A percentile compares a stretch with the other conserved stretches of the same genome.
Conservation (phyloP, 176 grass and related monocot species). For the Avena insularis region DNA sequence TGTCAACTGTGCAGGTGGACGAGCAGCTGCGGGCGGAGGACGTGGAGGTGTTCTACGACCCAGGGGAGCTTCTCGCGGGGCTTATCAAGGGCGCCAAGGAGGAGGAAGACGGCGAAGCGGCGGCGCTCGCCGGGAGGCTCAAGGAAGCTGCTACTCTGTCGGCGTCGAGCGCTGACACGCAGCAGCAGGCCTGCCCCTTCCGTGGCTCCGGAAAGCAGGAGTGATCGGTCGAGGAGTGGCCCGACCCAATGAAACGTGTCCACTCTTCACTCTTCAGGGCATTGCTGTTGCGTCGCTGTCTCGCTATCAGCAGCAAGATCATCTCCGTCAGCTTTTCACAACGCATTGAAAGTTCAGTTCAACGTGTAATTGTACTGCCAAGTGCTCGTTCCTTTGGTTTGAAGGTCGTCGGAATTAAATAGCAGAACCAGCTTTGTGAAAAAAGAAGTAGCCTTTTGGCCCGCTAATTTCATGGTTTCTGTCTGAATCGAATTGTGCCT, state of each 20-base stretch:
- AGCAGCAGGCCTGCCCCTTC: constrained; percentile 41
- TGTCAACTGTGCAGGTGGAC: constrained; percentile 58
- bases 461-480: neutral
- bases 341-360: constrained; percentile 1
- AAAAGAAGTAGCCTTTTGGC: neutral
- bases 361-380: neutral
- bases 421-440: neutral
- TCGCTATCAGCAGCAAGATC: constrained; percentile 13
- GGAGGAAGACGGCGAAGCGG: constrained; percentile 27
- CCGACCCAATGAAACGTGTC: neutral
- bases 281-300: neutral
- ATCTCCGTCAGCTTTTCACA: neutral
- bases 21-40: constrained; percentile 77
- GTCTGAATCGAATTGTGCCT: neutral
- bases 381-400: neutral
- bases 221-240: neutral
- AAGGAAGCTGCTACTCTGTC: constrained; percentile 37
- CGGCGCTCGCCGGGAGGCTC: constrained; percentile 42
- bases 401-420: neutral
- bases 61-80: constrained; percentile 73
- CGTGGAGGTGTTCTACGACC: constrained; percentile 88
- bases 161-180: constrained; percentile 20
- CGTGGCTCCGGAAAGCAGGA: constrained; percentile 35
- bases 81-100: constrained; percentile 62
- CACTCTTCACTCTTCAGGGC: neutral